A percentile compares a stretch with the other conserved stretches of the same genome.
phyloP scores from a whole-genome alignment of 2,329 filamentous ascomycete species.

The Colletotrichum gigasporum region DNA sequence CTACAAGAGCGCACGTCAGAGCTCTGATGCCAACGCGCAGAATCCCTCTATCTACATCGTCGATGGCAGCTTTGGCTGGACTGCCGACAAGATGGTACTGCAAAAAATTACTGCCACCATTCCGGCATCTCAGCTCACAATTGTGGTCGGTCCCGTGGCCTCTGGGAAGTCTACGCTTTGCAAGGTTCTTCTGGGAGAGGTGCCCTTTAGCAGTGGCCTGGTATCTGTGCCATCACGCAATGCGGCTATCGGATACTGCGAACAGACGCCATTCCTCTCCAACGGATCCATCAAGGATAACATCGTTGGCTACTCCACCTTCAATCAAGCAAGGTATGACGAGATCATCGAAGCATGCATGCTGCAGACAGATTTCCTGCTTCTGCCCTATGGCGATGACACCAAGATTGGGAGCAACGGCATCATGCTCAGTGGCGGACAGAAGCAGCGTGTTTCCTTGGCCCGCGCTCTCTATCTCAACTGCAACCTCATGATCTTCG shows the following conservation, averaged over 20 bases:
- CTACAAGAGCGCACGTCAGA: not conserved
- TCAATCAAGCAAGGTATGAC: slow-evolving; percentile 34
- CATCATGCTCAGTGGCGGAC: slow-evolving; percentile 45
- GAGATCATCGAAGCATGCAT: slow-evolving; percentile 34
- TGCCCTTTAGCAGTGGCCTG: slow-evolving; percentile 34
- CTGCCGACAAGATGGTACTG: slow-evolving; percentile 38
- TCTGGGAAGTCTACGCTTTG: slow-evolving; percentile 52
- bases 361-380: slow-evolving; percentile 31
- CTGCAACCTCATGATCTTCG: slow-evolving; percentile 39
- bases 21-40: not conserved
- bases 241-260: slow-evolving; percentile 42
- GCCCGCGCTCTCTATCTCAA: slow-evolving; percentile 37
- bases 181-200: slow-evolving; percentile 46
- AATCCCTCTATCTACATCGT: slow-evolving; percentile 10
- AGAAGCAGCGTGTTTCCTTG: slow-evolving; percentile 41
- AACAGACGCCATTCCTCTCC: slow-evolving; percentile 40
- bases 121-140: slow-evolving; percentile 42
- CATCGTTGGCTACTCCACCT: slow-evolving; percentile 34
- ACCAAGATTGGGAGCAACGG: slow-evolving; percentile 44
- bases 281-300: slow-evolving; percentile 37
- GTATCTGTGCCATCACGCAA: slow-evolving; percentile 26
- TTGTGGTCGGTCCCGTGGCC: slow-evolving; percentile 50
- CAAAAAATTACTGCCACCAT: slow-evolving; percentile 44
- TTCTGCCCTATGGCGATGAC: slow-evolving; percentile 41
- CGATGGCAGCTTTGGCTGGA: slow-evolving; percentile 45